phyloP scores from a whole-genome alignment of 1,284 basidiomycete species.

The Tilletia caries region DNA sequence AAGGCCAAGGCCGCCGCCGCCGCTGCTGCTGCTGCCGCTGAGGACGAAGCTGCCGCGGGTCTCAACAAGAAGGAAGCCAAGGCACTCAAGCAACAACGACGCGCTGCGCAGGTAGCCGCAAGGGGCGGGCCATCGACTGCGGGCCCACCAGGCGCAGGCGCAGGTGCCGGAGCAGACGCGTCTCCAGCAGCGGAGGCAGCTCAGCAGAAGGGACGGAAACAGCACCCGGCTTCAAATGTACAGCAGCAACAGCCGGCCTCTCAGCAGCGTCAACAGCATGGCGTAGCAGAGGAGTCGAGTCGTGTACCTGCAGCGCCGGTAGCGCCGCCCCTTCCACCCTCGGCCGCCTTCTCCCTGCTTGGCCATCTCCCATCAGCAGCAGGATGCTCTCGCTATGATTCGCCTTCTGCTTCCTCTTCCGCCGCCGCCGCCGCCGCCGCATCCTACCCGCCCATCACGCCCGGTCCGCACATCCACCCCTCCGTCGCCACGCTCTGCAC shows the following conservation, averaged over 20 bases:
- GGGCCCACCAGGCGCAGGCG: conserved; percentile 18
- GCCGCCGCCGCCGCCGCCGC: conserved; percentile 2
- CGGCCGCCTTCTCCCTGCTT: conserved; percentile 23
- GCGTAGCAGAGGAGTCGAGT: no score
- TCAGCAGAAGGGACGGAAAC: conserved; percentile 14
- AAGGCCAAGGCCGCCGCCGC: conserved; percentile 11
- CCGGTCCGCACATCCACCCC: conserved; percentile 37
- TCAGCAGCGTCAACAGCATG: not conserved
- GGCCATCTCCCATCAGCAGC: conserved; percentile 31
- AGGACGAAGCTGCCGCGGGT: conserved; percentile 4
- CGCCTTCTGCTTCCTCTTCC: not conserved
- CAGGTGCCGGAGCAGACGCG: conserved; percentile 15
- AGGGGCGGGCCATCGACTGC: conserved; percentile 14
- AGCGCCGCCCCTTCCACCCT: conserved; percentile 18
- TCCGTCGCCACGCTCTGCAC: conserved; percentile 41
- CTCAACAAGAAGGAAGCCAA: conserved; percentile 38
- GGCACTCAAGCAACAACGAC: conserved; percentile 39
- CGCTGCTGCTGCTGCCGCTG: not conserved
- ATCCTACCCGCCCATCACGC: conserved; percentile 6
- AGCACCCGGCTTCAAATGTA: conserved; percentile 14
- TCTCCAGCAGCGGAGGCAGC: conserved; percentile 20
- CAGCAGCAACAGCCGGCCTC: conserved; percentile 14
- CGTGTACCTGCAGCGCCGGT: conserved; percentile 14
- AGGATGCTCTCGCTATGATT: conserved; percentile 25
- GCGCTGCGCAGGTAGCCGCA: conserved; percentile 38